Conservation (phyloP, 345 rosid species). For the Luvunga scandens region DNA sequence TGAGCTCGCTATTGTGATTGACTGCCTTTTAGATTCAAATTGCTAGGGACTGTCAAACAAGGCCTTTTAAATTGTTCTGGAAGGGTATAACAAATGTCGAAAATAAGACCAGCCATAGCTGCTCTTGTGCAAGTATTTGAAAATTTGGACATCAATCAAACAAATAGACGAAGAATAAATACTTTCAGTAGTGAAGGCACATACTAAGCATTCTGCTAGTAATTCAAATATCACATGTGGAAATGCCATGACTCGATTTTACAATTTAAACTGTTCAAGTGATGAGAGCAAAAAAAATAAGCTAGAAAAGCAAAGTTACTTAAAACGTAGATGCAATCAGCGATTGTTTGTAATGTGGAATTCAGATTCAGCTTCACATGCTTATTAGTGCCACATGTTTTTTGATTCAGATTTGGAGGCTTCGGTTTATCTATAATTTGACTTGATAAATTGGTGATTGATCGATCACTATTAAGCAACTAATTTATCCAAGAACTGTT, state of each 20-base stretch:
- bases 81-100: neutral
- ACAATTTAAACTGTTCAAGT: neutral
- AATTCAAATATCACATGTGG: neutral
- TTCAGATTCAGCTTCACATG: conserved; percentile 19
- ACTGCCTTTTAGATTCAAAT: neutral
- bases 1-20: neutral
- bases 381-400: neutral
- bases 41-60: neutral
- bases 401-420: neutral
- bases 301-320: conserved; percentile 6
- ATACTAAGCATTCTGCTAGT: neutral
- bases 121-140: neutral
- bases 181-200: neutral
- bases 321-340: neutral
- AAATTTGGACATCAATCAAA: neutral
- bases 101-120: neutral
- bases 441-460: neutral
- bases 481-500: neutral
- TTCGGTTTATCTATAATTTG: neutral
- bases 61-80: neutral
- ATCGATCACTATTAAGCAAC: neutral
- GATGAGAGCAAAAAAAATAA: neutral
- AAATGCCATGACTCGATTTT: neutral
- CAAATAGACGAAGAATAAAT: neutral
- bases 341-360: neutral